phyloP scores from a whole-genome alignment of 768 basidiomycete genomes.

The Suillus bovinus region DNA sequence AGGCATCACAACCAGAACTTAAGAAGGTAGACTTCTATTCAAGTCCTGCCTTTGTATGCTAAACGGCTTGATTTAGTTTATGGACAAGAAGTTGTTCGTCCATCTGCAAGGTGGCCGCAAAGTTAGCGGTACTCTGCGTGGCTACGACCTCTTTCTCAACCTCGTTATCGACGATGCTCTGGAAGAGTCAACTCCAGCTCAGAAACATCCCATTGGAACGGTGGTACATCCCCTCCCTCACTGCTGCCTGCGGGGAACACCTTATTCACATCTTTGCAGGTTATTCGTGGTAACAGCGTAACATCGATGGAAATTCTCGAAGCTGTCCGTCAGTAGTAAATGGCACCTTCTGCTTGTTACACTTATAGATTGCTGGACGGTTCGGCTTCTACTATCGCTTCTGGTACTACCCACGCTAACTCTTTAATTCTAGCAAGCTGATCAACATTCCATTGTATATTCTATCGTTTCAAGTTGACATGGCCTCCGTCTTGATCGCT shows the following conservation, averaged over 20 bases:
- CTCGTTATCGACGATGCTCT: slow-evolving; percentile 94
- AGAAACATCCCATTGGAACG: slow-evolving; percentile 89
- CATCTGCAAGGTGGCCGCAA: slow-evolving; percentile 93
- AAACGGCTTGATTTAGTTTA: slow-evolving; percentile 60
- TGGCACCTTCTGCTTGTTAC: slow-evolving; percentile 2
- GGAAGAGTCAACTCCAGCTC: slow-evolving; percentile 88
- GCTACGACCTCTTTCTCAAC: slow-evolving; percentile 98
- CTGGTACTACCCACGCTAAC: background rate
- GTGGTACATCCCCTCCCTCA: slow-evolving; percentile 64
- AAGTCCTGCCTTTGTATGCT: slow-evolving; percentile 5
- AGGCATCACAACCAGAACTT: slow-evolving; percentile 94
- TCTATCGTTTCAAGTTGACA: background rate
- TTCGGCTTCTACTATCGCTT: background rate
- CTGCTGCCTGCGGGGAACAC: background rate
- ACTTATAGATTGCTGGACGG: slow-evolving; percentile 12
- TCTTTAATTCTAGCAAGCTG: background rate
- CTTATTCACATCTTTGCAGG: slow-evolving; percentile 45
- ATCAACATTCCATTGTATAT: background rate
- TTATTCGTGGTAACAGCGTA: slow-evolving; percentile 95
- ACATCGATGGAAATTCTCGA: slow-evolving; percentile 93
- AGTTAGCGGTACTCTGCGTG: slow-evolving; percentile 92
- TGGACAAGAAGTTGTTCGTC: slow-evolving; percentile 97
- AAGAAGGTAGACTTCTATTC: slow-evolving; percentile 76
- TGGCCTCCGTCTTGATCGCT: background rate
- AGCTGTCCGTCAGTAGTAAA: slow-evolving; percentile 43